Conservation (phyloP, 176 grass and related monocot genomes). For the Cenchrus americanus region DNA sequence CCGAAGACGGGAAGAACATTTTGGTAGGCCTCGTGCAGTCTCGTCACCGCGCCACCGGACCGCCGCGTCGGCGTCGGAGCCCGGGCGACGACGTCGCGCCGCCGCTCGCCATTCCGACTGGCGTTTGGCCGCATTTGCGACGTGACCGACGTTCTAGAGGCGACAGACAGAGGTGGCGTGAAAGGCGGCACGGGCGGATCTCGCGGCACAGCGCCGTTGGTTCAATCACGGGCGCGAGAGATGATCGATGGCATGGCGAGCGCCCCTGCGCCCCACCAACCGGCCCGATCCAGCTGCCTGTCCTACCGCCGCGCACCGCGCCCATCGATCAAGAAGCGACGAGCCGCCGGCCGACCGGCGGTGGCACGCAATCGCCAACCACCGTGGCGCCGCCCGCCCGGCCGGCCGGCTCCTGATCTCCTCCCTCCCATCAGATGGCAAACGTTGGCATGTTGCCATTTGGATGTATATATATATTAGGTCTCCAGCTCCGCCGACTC, state of each 20-base stretch:
- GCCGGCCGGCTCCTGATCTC: not conserved
- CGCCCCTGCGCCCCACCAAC: slow-evolving; percentile 32
- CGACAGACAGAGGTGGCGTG: not conserved
- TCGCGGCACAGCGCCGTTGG: not conserved
- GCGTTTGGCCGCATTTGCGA: not conserved
- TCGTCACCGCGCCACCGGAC: no score
- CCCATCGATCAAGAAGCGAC: not conserved
- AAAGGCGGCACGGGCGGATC: not conserved
- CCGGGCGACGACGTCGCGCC: no score
- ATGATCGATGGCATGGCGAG: not conserved
- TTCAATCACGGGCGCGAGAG: not conserved
- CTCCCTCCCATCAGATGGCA: not conserved
- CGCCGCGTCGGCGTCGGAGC: not conserved
- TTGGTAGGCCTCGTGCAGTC: no score
- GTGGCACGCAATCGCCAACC: not conserved
- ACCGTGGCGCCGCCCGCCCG: not conserved
- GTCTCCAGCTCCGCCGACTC: not conserved
- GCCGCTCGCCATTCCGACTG: no score
- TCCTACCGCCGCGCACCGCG: not conserved
- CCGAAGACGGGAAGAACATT: no score
- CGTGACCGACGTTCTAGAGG: not conserved
- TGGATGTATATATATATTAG: not conserved
- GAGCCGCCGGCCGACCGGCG: not conserved
- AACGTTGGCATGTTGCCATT: not conserved
- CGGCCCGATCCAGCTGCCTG: slow-evolving; percentile 8